Evolutionary conservation across 2,329 filamentous ascomycete species (phyloP).

Genomic region (Trichophyton benhamiae): DNA sequence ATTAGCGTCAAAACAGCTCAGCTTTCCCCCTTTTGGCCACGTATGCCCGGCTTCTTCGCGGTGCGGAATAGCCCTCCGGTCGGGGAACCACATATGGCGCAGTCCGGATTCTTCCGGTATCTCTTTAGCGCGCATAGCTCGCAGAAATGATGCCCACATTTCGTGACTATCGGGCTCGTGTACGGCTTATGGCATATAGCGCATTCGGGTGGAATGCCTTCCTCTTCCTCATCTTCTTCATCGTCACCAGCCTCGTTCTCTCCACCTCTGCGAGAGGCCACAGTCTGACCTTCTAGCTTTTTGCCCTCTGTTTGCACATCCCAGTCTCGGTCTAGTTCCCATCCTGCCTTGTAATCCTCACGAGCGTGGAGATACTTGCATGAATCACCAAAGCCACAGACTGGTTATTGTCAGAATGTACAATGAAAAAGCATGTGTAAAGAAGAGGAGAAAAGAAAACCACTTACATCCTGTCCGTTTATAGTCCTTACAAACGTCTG

Average conservation of each 20-base stretch:
- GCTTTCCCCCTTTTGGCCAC: slow-evolving; percentile 56
- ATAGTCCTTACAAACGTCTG: slow-evolving; percentile 92
- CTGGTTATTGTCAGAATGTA: slow-evolving; percentile 19
- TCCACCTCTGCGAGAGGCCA: slow-evolving; percentile 36
- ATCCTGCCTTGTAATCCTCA: slow-evolving; percentile 68
- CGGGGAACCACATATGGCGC: slow-evolving; percentile 71
- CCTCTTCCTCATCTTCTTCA: slow-evolving; percentile 56
- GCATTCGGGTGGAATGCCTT: slow-evolving; percentile 80
- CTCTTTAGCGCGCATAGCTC: slow-evolving; percentile 75
- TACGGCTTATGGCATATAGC: slow-evolving; percentile 74
- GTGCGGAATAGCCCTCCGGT: slow-evolving; percentile 85
- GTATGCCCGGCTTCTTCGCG: slow-evolving; percentile 70
- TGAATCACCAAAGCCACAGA: slow-evolving; percentile 58
- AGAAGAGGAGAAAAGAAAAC: background rate
- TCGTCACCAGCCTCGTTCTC: slow-evolving; percentile 35
- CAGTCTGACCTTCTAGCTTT: slow-evolving; percentile 8
- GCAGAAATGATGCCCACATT: slow-evolving; percentile 94
- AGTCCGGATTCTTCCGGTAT: slow-evolving; percentile 76
- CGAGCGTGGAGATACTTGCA: slow-evolving; percentile 59
- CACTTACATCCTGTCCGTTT: slow-evolving; percentile 52
- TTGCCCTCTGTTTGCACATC: slow-evolving; percentile 53
- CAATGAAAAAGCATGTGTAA: background rate
- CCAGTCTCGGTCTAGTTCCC: slow-evolving; percentile 93
- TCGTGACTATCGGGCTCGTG: slow-evolving; percentile 68
- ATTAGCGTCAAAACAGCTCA: slow-evolving; percentile 30